These are phyloP conservation scores for Sclerotinia spermophila DNA, from an alignment of 2,329 filamentous ascomycete genomes.

Conservation along the genomic window DNA sequence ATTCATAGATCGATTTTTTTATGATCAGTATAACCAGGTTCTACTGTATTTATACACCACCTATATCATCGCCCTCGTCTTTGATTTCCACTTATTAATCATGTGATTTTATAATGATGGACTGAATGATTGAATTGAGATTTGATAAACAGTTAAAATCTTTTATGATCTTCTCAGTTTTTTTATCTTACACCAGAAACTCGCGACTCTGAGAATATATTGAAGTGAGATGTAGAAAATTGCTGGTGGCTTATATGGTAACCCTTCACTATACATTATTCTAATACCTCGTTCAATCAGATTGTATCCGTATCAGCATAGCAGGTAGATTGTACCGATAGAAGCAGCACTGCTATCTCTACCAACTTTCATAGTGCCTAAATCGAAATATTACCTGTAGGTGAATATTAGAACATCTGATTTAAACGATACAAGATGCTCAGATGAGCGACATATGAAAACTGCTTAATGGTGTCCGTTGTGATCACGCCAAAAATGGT, in stretches of 20 bases:
- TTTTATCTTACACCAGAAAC: background rate
- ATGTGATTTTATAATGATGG: background rate
- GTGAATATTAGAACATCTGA: background rate
- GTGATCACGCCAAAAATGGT: background rate
- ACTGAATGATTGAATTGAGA: background rate
- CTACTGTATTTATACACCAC: too few species aligned
- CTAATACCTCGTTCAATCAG: background rate
- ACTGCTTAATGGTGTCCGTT: too few species aligned
- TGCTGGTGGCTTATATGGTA: background rate
- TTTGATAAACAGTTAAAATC: background rate
- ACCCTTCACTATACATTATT: background rate
- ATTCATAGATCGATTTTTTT: too few species aligned
- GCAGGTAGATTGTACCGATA: background rate
- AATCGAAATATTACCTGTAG: background rate
- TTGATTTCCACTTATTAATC: too few species aligned
- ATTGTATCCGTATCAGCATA: background rate
- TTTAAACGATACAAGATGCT: background rate
- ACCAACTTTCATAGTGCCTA: background rate
- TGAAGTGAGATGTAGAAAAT: background rate
- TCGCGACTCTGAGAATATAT: background rate
- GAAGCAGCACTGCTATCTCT: background rate
- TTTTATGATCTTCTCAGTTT: background rate
- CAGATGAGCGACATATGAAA: background rate
- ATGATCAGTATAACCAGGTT: too few species aligned
- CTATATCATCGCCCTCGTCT: too few species aligned